Evolutionary conservation across 2,329 filamentous ascomycete species (phyloP).

Genomic region (Aspergillus texensis): DNA sequence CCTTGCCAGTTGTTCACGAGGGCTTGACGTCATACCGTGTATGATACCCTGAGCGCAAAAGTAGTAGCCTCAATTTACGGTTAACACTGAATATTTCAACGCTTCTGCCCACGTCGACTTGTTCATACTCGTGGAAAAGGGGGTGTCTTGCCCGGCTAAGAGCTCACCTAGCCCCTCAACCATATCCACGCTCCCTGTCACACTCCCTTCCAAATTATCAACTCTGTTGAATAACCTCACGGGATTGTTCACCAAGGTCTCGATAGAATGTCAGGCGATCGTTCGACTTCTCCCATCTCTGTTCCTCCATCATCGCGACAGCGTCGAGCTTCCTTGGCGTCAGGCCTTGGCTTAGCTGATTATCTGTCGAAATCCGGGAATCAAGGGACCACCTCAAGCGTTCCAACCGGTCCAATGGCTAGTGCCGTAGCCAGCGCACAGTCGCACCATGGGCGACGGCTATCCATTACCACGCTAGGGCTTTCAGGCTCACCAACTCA

Average conservation of each 20-base stretch:
- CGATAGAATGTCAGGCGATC: slow-evolving; percentile 47
- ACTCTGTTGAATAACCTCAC: not conserved
- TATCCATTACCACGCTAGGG: slow-evolving; percentile 74
- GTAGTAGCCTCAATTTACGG: not conserved
- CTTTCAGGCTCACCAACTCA: slow-evolving; percentile 72
- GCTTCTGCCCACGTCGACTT: not conserved
- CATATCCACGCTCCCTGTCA: not conserved
- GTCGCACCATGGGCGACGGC: slow-evolving; percentile 60
- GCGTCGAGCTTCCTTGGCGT: slow-evolving; percentile 51
- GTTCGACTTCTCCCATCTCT: slow-evolving; percentile 42
- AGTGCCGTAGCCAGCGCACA: slow-evolving; percentile 53
- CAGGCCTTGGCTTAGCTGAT: slow-evolving; percentile 44
- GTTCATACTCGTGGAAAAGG: not conserved
- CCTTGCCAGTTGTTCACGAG: not conserved
- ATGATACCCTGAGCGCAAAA: not conserved
- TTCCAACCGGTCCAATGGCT: slow-evolving; percentile 53
- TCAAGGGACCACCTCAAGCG: slow-evolving; percentile 18
- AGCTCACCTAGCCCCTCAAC: not conserved
- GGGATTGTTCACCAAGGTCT: not conserved
- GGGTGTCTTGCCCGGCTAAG: not conserved
- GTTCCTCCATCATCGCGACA: slow-evolving; percentile 39
- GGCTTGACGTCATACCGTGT: slow-evolving; percentile 1
- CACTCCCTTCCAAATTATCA: not conserved
- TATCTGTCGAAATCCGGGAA: slow-evolving; percentile 39
- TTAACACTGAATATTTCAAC: not conserved